Evolutionary conservation across 768 basidiomycete genomes (phyloP).

Genomic region (Suillus hirtellus): DNA sequence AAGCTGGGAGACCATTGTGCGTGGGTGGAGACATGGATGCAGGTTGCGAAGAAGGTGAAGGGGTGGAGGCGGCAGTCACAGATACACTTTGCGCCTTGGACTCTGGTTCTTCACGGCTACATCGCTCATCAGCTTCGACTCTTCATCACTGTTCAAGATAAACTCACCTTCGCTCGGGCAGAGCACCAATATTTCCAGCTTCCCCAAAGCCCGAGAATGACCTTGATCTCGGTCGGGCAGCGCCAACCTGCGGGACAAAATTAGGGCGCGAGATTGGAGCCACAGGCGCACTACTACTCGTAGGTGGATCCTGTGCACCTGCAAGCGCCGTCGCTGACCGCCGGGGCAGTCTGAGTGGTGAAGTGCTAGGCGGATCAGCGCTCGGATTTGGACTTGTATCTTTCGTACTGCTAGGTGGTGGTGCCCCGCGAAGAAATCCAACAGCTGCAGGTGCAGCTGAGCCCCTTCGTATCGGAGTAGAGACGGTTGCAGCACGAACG

Average conservation of each 20-base stretch:
- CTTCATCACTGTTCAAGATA: neutral
- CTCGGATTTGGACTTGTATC: neutral
- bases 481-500: constrained; percentile 32
- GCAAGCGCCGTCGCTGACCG: constrained; percentile 14
- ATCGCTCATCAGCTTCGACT: constrained; percentile 12
- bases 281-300: constrained; percentile 7
- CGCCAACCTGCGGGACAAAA: constrained; percentile 59
- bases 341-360: constrained; percentile 21
- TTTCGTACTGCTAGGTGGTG: neutral
- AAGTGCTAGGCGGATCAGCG: neutral
- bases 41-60: neutral
- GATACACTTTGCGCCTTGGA: constrained; percentile 7
- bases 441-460: neutral
- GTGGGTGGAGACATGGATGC: neutral
- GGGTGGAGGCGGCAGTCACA: neutral
- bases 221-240: constrained; percentile 57
- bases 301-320: constrained; percentile 1
- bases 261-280: constrained; percentile 54
- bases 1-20: constrained; percentile 19
- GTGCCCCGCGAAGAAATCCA: neutral
- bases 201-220: constrained; percentile 76
- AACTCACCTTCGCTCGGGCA: constrained; percentile 23
- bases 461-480: constrained; percentile 29
- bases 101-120: constrained; percentile 27
- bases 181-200: constrained; percentile 9